phyloP scores from a whole-genome alignment of 2,329 filamentous ascomycete species.

The Stemphylium vesicarium region DNA sequence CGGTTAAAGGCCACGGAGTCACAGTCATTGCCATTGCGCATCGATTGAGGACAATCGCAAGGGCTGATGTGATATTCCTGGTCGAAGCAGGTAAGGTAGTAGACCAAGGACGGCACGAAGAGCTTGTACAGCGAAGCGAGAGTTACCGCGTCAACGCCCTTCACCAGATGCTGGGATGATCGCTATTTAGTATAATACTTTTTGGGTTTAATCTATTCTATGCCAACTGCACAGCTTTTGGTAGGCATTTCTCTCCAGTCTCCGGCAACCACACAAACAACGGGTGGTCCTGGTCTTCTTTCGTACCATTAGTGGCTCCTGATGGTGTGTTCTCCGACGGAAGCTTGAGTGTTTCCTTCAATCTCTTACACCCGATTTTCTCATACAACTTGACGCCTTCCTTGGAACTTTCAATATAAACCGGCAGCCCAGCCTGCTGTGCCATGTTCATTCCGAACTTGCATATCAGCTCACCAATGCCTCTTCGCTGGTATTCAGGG shows the following conservation, averaged over 20 bases:
- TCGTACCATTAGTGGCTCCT: conserved; percentile 13
- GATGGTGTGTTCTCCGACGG: conserved; percentile 40
- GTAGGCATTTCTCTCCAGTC: conserved; percentile 14
- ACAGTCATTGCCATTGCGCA: conserved; percentile 56
- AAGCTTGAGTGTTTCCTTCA: conserved; percentile 52
- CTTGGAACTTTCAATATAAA: conserved; percentile 58
- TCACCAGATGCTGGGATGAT: conserved; percentile 54
- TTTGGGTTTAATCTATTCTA: neutral
- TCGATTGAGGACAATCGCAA: conserved; percentile 50
- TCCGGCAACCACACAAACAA: conserved; percentile 28
- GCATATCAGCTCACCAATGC: conserved; percentile 52
- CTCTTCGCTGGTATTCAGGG: conserved; percentile 52
- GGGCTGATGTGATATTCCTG: conserved; percentile 53
- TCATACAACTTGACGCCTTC: conserved; percentile 54
- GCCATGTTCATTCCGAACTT: conserved; percentile 48
- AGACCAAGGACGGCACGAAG: conserved; percentile 57
- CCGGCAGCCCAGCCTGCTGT: conserved; percentile 48
- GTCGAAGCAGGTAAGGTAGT: conserved; percentile 58
- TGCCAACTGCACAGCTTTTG: conserved; percentile 22
- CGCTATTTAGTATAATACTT: conserved; percentile 10
- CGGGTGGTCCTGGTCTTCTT: conserved; percentile 17
- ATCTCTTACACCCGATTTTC: conserved; percentile 54
- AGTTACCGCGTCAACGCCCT: conserved; percentile 59
- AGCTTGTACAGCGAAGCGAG: conserved; percentile 57
- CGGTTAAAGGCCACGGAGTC: conserved; percentile 41